These are phyloP conservation scores for Fagus crenata DNA, from an alignment of 306 rosid genomes.

Conservation along the genomic window DNA sequence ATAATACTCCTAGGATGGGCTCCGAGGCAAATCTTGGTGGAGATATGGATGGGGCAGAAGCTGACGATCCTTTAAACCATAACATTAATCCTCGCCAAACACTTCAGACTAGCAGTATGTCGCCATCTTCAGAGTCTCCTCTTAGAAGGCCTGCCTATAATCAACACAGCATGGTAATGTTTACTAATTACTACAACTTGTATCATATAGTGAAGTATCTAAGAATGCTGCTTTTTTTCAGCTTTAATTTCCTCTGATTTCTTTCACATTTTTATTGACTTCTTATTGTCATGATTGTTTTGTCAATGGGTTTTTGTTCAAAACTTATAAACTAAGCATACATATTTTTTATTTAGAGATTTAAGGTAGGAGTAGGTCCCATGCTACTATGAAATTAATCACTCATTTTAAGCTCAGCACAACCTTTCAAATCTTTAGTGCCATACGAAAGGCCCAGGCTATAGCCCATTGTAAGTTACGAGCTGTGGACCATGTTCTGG, in stretches of 20 bases:
- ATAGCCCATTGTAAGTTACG: slow-evolving; percentile 4
- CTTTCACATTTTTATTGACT: background rate
- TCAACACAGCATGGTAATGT: slow-evolving; percentile 65
- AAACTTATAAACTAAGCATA: background rate
- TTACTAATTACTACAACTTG: background rate
- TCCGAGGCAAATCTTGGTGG: slow-evolving; percentile 61
- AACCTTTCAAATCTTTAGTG: background rate
- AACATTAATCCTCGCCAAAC: slow-evolving; percentile 54
- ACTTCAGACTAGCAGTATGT: slow-evolving; percentile 63
- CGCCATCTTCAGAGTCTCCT: slow-evolving; percentile 93
- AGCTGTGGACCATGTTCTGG: background rate
- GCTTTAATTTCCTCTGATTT: slow-evolving; percentile 11
- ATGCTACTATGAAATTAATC: background rate
- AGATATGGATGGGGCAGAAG: slow-evolving; percentile 72
- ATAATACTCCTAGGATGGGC: slow-evolving; percentile 48
- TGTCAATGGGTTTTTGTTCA: background rate
- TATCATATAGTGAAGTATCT: background rate
- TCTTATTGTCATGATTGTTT: background rate
- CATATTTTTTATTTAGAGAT: background rate
- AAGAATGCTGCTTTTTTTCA: slow-evolving; percentile 11
- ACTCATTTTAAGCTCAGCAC: background rate
- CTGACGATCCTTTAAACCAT: slow-evolving; percentile 61
- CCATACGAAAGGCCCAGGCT: background rate
- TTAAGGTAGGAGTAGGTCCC: background rate
- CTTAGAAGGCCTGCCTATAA: slow-evolving; percentile 61